Evolutionary conservation across 441 rosid genomes (phyloP), one percentile per base, ranked within the genome.

Genomic region (Kokia cookei): DNA sequence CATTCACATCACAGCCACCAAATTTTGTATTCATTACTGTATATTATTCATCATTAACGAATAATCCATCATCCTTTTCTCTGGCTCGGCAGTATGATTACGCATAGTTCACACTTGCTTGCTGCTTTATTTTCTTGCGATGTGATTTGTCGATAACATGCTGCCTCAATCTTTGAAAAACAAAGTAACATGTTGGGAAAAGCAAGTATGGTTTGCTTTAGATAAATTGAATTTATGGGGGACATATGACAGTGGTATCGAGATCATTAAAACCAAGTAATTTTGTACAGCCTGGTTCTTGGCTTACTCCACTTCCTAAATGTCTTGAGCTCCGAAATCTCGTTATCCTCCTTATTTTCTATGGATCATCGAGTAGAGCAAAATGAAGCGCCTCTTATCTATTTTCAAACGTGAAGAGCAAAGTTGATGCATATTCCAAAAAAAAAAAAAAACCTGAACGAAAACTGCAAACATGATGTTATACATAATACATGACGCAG

Each of bases 21-120:
- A 45, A 32, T 65, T 59, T 71, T 79, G 47, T 64, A 59, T 65
- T 37, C 62, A n/a, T 40, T 57, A 69, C 7, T 9, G 35, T 61
- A 24, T 45, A n/a, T 29, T 29, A 59, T 58, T 77, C 48, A 42
- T 71, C 47, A 3, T 13, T 57, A 65, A 26, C 71, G 70, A 13
- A 73, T 73, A 53, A 32, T 6, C 55, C 19, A 3, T 37, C 40
- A 37, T 24, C 9, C 14, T 45, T 24, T 47, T 66, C 12, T 27
- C 40, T 7, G 32, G 11, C 51, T 24, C 0, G 4, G 17, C 35
- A 43, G n/a, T 22, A 45, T 19, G 11, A 19, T 40, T 65, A 19
- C 50, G 22, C 22, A 19, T 19, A 54, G 22, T 54, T 54, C 59
- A 19, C 27, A 17, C 22, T 17, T 54, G 26, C 8, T 54, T 54